Conservation (phyloP, 768 basidiomycete genomes). For the Rhodotorula graminis region DNA sequence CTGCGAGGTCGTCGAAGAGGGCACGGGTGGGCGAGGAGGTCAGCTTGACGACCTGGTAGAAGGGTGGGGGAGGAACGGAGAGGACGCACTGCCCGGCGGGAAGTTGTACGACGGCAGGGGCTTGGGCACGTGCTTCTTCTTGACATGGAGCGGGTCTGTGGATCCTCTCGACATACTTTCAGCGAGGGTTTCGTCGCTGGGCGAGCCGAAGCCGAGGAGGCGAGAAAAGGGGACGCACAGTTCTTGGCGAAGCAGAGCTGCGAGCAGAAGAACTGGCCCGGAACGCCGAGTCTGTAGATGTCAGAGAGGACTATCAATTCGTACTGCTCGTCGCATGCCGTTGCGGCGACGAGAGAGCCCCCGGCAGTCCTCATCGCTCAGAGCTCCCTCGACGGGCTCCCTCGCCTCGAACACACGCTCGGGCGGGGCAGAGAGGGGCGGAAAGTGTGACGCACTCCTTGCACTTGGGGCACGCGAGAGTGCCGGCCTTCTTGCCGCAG, state of each 20-base stretch:
- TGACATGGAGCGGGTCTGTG: slow-evolving; percentile 31
- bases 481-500: slow-evolving; percentile 16
- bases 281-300: slow-evolving; percentile 1
- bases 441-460: slow-evolving; percentile 1
- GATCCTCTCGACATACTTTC: background rate
- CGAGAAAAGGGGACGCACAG: slow-evolving; percentile 3
- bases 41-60: background rate
- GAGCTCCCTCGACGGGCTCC: too few species aligned
- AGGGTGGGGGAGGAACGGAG: too few species aligned
- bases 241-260: slow-evolving; percentile 26
- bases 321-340: background rate
- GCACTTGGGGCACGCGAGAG: slow-evolving; percentile 23
- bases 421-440: too few species aligned
- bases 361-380: background rate
- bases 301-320: background rate
- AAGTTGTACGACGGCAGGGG: background rate
- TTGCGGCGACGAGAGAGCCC: background rate
- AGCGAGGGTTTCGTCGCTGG: background rate
- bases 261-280: slow-evolving; percentile 23
- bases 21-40: background rate
- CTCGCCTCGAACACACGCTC: background rate
- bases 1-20: slow-evolving; percentile 1
- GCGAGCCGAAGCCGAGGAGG: background rate
- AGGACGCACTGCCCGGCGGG: slow-evolving; percentile 25
- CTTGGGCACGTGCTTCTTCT: slow-evolving; percentile 8